Base-by-base conservation (phyloP, 2,329 filamentous ascomycete species). In the Sclerotinia trifoliorum region DNA sequence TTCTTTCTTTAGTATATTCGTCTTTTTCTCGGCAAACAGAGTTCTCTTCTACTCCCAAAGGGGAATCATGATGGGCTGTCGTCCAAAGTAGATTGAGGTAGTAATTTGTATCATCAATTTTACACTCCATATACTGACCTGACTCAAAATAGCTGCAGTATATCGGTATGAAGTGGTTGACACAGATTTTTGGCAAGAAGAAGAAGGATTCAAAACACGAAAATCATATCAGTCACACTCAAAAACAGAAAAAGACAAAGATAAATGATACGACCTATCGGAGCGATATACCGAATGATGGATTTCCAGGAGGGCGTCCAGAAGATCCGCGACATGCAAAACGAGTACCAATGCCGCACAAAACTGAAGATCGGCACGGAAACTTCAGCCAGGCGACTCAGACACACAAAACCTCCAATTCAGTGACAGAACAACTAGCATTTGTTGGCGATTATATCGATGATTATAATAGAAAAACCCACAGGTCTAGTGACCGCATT, bases 81-180 rank as follows among this genome's bases (percentile, higher is more conserved):
- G 4, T 58, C 35, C 24, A 24, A 26, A 58, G 56, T 58, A 58
- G 56, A 58, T 58, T 24, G 32, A 44, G 56, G 56, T 58, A 58
- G 42, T 19, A 19, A 8, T 44, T 7, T 44, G 39, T 24, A 19
- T 7, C 15, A 17, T 44, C 3, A 11, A 24, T n/a, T 19, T 10
- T 1, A 5, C 35, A 1, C 15, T 7, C 35, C 7, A 44, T 11
- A 42, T 11, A 21, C n/a, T 44, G 24, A 58, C 15, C n/a, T 44
- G 24, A 58, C 15, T 44, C 8, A 24, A 8, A 26, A 17, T 44
- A 58, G 56, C 35, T 24, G 15, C 39, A 19, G 11, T 4, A 44
- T 24, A 39, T 44, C 56, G 56, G 35, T 58, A 58, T 58, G 56
- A 17, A 39, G 56, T 58, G n/a, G 7, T 24, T 44, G 35, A 24